Evolutionary conservation across 345 rosid genomes (phyloP), one percentile per base, ranked within the genome.

Genomic region (Kernera saxatilis): DNA sequence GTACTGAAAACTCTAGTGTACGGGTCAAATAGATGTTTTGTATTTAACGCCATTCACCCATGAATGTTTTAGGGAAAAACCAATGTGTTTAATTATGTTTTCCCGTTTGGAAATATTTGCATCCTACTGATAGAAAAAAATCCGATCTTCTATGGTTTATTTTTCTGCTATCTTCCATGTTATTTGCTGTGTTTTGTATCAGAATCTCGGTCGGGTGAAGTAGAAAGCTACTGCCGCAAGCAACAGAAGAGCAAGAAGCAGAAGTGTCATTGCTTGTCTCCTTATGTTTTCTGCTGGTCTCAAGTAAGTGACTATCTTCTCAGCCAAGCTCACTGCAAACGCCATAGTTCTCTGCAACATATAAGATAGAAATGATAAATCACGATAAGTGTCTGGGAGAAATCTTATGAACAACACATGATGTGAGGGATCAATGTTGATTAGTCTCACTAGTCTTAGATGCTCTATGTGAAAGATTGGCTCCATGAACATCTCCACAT

Each of bases 401-500:
- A 17, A 65, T 51, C 3, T 22, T 32, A 21, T 51, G 64, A 63
- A 50, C 26, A 46, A 56, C 43, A n/a, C 18, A 52, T 25, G 52
- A 19, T 53, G n/a, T 25, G 64, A 44, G 33, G 41, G 23, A 53
- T 12, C 49, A 21, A 35, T 14, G 1, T 19, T 33, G 33, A 52
- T 48, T 33, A 45, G n/a, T 44, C 80, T 79, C 77, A 90, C 92
- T 81, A 80, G 64, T 80, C 88, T 83, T 30, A 80, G 55, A 26
- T 88, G 87, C 39, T 84, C 89, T 0, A 84, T 19, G n/a, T 82
- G 83, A 46, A 88, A 79, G 27, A 93, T 77, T 59, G 97, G 93
- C 21, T 90, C 90, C 82, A 86, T 83, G 75, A 86, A 83, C 91
- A 93, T 86, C 81, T 88, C 96, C 12, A 90, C 82, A 45, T 90